These are phyloP conservation scores for Phlebiopsis flavidoalba DNA, from an alignment of 768 basidiomycete genomes.

Conservation along the genomic window DNA sequence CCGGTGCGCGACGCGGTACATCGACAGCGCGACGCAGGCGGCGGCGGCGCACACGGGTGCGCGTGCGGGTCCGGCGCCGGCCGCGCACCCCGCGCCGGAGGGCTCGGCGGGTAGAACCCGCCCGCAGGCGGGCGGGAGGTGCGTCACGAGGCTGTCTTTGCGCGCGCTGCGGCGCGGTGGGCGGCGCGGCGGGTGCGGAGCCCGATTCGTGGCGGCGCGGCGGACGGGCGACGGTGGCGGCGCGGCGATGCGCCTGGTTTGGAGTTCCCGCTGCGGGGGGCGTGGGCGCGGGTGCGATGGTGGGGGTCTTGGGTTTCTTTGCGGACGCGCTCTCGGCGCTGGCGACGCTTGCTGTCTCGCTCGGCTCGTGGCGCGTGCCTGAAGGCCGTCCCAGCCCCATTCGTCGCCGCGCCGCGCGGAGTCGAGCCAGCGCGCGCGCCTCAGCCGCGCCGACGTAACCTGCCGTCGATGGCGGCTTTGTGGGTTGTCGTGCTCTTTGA, in stretches of 20 bases:
- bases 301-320: not conserved
- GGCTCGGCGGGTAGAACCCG: slow-evolving; percentile 22
- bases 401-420: slow-evolving; percentile 35
- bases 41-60: slow-evolving; percentile 59
- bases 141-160: slow-evolving; percentile 30
- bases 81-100: slow-evolving; percentile 12
- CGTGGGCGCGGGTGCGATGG: slow-evolving; percentile 14
- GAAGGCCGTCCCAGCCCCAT: slow-evolving; percentile 71
- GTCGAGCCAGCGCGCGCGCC: slow-evolving; percentile 52
- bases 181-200: not conserved
- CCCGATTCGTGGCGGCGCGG: slow-evolving; percentile 7
- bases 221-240: slow-evolving; percentile 17
- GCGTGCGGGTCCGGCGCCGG: slow-evolving; percentile 54
- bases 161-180: slow-evolving; percentile 17
- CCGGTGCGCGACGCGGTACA: slow-evolving; percentile 75
- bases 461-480: slow-evolving; percentile 60
- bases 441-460: slow-evolving; percentile 64
- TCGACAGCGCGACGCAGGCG: slow-evolving; percentile 68
- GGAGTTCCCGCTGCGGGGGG: not conserved
- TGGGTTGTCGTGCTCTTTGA: slow-evolving; percentile 69
- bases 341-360: slow-evolving; percentile 44
- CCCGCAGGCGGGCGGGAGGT: slow-evolving; percentile 32
- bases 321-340: slow-evolving; percentile 41
- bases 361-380: slow-evolving; percentile 33
- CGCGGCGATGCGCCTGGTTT: slow-evolving; percentile 1